These are phyloP conservation scores for Clonostachys chloroleuca DNA, from an alignment of 2,329 filamentous ascomycete species.

Conservation along the genomic window DNA sequence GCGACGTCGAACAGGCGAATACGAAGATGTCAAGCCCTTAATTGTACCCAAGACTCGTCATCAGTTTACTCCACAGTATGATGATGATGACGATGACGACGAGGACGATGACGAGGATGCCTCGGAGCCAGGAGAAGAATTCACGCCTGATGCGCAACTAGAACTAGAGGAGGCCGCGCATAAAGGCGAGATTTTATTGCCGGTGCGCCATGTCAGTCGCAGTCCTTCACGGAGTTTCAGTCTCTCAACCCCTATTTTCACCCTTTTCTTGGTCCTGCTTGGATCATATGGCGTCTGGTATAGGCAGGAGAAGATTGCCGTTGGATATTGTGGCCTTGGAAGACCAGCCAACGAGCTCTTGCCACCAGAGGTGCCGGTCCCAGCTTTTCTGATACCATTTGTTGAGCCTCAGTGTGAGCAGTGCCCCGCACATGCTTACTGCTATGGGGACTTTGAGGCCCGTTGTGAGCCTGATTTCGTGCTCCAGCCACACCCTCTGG, in stretches of 20 bases:
- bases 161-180: conserved; percentile 68
- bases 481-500: conserved; percentile 77
- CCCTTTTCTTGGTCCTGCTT: conserved; percentile 66
- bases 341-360: conserved; percentile 50
- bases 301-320: conserved; percentile 90
- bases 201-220: conserved; percentile 33
- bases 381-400: conserved; percentile 66
- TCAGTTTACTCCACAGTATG: background rate
- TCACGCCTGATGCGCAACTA: conserved; percentile 85
- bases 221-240: conserved; percentile 32
- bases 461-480: conserved; percentile 86
- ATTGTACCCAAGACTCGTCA: background rate
- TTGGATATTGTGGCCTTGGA: conserved; percentile 90
- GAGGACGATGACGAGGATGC: too few species aligned
- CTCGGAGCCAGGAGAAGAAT: conserved; percentile 79
- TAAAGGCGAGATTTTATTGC: conserved; percentile 41
- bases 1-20: conserved; percentile 25
- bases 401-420: conserved; percentile 81
- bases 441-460: conserved; percentile 72
- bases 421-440: conserved; percentile 87
- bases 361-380: conserved; percentile 50
- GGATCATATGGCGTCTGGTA: conserved; percentile 77
- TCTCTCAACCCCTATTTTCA: conserved; percentile 62
- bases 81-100: conserved; percentile 12
- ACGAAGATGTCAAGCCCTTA: conserved; percentile 20